Evolutionary conservation across 2,329 filamentous ascomycete species (phyloP).

Genomic region (Trichophyton simii): DNA sequence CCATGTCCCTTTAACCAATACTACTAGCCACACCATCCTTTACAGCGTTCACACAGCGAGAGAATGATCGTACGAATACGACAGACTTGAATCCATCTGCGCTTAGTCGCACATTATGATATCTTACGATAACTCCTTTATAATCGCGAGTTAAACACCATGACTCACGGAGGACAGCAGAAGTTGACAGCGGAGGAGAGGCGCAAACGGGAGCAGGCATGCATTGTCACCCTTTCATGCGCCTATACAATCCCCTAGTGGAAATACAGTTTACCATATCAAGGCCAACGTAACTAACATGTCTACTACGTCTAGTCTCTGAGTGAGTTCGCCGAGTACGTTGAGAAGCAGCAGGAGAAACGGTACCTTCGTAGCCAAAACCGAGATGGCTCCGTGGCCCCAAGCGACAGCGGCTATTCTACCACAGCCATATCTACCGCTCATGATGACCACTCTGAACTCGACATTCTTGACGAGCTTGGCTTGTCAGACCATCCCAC

Average conservation of each 20-base stretch:
- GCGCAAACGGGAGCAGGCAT: constrained; percentile 74
- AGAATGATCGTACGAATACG: constrained; percentile 14
- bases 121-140: neutral
- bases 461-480: constrained; percentile 75
- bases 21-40: neutral
- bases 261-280: neutral
- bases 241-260: neutral
- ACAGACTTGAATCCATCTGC: constrained; percentile 7
- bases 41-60: neutral
- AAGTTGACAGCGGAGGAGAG: constrained; percentile 59
- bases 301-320: constrained; percentile 47
- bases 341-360: constrained; percentile 75
- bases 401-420: constrained; percentile 32
- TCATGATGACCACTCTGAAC: constrained; percentile 66
- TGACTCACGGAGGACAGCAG: constrained; percentile 37
- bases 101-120: constrained; percentile 3
- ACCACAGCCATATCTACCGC: constrained; percentile 24
- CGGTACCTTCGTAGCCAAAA: constrained; percentile 27
- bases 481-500: constrained; percentile 52
- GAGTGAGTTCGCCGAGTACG: constrained; percentile 94
- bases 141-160: constrained; percentile 12
- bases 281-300: constrained; percentile 1
- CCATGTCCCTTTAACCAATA: neutral
- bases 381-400: constrained; percentile 21
- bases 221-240: constrained; percentile 16